These are phyloP conservation scores for Fraxinus xanthoxyloides DNA, from an alignment of 305 asterid species.

Conservation along the genomic window DNA sequence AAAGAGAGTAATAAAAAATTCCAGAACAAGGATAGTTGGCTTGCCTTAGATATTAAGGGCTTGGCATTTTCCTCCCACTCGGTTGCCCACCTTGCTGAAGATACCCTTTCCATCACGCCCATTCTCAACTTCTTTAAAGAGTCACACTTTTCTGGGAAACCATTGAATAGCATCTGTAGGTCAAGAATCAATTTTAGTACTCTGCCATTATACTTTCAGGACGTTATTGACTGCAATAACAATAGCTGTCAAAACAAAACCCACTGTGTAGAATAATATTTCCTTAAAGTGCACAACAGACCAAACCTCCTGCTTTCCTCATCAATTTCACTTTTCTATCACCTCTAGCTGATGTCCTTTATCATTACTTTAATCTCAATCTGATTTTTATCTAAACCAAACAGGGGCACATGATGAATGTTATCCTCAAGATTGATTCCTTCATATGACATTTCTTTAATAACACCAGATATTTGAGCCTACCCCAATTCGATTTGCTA, in stretches of 20 bases:
- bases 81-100: conserved; percentile 70
- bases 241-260: background rate
- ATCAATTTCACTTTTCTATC: background rate
- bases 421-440: background rate
- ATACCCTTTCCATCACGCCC: conserved; percentile 58
- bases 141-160: conserved; percentile 68
- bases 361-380: background rate
- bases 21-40: conserved; percentile 10
- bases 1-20: background rate
- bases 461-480: background rate
- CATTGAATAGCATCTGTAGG: conserved; percentile 75
- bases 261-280: background rate
- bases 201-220: background rate
- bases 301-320: background rate
- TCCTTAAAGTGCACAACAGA: background rate
- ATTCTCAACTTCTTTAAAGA: conserved; percentile 58
- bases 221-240: background rate
- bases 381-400: background rate
- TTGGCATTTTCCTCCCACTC: conserved; percentile 83
- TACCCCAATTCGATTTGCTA: background rate
- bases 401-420: background rate
- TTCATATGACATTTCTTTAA: background rate
- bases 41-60: conserved; percentile 69
- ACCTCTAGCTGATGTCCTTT: background rate
- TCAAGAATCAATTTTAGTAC: background rate